Evolutionary conservation across 179 eudicot species (phyloP), one percentile per base, ranked within the genome.

Genomic region (Heliamphora pulchella): DNA sequence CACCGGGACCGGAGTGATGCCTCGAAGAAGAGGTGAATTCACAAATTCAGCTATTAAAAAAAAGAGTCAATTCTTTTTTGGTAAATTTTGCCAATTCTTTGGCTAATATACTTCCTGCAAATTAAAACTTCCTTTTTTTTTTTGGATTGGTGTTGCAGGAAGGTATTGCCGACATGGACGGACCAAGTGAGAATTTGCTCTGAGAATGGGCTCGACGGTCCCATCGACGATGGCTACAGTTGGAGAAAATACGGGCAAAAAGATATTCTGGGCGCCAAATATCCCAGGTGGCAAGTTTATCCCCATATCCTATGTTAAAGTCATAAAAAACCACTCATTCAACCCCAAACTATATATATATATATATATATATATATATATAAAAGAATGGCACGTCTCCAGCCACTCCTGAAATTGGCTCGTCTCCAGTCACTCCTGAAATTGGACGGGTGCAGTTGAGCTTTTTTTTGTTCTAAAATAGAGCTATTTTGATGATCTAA

Each of bases 171-270:
- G 0, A 88, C 78, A 71, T 88, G 94, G 93, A 89, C 89, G n/a
- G 87, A 90, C 18, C 89, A 91, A 62, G 93, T 85, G 78, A 88
- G 79, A 71, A 86, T 84, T 54, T 81, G 77, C 77, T 66, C 85
- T 3, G 92, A 86, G 50, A 89, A 81, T 75, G 91, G 89, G 1
- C 71, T 70, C 31, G 97, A 89, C 65, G 94, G 91, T 9, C 88
- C 89, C 18, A 81, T 86, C 71, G 89, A 91, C 18, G 97, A 93
- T 71, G 93, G 95, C 43, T 83, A 86, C 79, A 95, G 97, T 84
- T 95, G 98, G 98, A 91, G 98, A 86, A 95, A 95, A 79, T 95
- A 95, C 61, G 98, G 98, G 17, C 98, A 95, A 84, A 95, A 95
- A 85, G 95, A 93, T 80, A 95, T 95, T 77, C 80, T 91, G 47